A percentile compares a stretch with the other conserved stretches of the same genome.
Conservation (phyloP, 1,284 basidiomycete genomes). For the Leccinum olivaceoglutinosum region DNA sequence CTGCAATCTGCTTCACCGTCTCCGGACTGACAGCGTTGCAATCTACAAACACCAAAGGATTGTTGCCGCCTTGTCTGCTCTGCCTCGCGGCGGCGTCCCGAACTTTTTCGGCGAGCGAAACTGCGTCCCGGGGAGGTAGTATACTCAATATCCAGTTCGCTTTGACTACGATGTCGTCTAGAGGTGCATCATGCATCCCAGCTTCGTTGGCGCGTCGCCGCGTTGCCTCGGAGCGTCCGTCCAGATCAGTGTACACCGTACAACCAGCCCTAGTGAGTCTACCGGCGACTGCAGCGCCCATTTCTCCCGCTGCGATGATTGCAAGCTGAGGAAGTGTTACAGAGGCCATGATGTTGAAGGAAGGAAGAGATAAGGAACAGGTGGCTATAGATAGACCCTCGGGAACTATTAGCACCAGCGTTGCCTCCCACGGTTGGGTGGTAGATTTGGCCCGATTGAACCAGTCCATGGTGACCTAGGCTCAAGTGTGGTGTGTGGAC, state of each 20-base stretch:
- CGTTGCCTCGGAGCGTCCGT: constrained; percentile 45
- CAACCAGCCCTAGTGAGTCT: constrained; percentile 38
- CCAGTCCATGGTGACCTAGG: not conserved
- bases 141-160: constrained; percentile 51
- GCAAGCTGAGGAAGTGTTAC: constrained; percentile 14
- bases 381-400: constrained; percentile 14
- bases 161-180: constrained; percentile 39
- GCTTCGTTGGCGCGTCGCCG: constrained; percentile 44
- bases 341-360: constrained; percentile 14
- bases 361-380: constrained; percentile 6
- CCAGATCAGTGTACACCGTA: constrained; percentile 46
- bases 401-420: constrained; percentile 4
- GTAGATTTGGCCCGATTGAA: not conserved
- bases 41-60: constrained; percentile 43
- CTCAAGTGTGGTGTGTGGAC: constrained; percentile 12
- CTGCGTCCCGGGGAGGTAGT: constrained; percentile 50
- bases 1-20: constrained; percentile 44
- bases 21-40: constrained; percentile 55
- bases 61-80: constrained; percentile 6
- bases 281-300: constrained; percentile 42
- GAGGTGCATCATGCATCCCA: constrained; percentile 46
- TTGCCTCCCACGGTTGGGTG: not conserved
- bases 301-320: constrained; percentile 31
- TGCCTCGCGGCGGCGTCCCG: constrained; percentile 22
- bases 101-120: constrained; percentile 43